Percentiles rank a stretch among this genome's conserved stretches.
Conservation (phyloP, 164 flowering plant genomes). For the Vitis rotundifolia region DNA sequence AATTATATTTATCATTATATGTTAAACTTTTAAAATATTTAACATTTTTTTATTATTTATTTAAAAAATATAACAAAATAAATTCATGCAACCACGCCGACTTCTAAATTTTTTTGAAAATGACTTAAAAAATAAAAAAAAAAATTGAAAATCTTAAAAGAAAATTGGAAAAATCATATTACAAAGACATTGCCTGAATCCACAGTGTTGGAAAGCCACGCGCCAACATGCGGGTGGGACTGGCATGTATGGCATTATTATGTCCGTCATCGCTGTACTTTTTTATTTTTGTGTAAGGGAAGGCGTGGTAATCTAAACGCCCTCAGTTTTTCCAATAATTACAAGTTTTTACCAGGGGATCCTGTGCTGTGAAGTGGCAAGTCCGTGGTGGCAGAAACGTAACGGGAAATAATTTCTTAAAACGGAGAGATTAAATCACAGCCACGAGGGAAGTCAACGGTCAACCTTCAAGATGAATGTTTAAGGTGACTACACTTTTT, state of each 20-base stretch:
- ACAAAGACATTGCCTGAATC: too few relatives aligned
- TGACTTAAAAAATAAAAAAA: too few relatives aligned
- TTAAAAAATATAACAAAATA: too few relatives aligned
- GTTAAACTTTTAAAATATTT: too few relatives aligned
- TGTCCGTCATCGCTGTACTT: slow-evolving; percentile 24
- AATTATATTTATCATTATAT: too few relatives aligned
- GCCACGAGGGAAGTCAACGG: slow-evolving; percentile 24
- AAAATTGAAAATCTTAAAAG: too few relatives aligned
- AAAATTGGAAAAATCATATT: too few relatives aligned
- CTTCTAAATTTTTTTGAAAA: too few relatives aligned
- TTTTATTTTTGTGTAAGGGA: slow-evolving; percentile 14
- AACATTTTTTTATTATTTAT: too few relatives aligned
- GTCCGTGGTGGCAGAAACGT: slow-evolving; percentile 31
- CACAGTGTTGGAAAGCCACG: background rate
- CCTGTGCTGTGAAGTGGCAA: background rate
- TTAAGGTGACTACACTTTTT: too few relatives aligned
- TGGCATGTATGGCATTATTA: slow-evolving; percentile 17
- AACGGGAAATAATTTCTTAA: slow-evolving; percentile 8
- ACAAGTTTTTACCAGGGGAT: slow-evolving; percentile 7
- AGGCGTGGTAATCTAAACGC: background rate
- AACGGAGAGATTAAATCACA: slow-evolving; percentile 16
- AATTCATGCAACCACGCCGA: too few relatives aligned
- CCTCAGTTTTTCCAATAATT: background rate
- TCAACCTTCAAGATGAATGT: slow-evolving; percentile 9
- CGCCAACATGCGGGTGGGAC: slow-evolving; percentile 15